Base-by-base conservation (phyloP, 176 grass and related monocot genomes). In the Coix lacrymajobi region DNA sequence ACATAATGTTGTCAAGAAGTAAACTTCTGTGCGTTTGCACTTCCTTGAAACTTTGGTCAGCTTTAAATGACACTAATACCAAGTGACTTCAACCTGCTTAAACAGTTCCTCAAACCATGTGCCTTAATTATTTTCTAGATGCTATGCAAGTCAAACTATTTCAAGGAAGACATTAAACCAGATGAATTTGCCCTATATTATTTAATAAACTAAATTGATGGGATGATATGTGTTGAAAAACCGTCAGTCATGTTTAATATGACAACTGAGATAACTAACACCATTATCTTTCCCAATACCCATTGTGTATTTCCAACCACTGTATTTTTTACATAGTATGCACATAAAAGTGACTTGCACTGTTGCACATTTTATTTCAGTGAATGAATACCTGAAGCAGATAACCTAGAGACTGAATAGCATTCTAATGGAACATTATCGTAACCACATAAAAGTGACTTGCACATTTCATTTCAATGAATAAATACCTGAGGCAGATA, bases 401-500 rank as follows among this genome's bases (percentile, higher is more conserved):
- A 82, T 62, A 77, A 24, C 61, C n/a, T 61, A 82, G n/a, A 16
- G 3, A 29, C 69, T 10, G 1, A 72, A 69, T 24, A 41, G 19
- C 40, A 70, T 87, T 77, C 19, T 77, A 49, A 38, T 38, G 37
- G 43, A 14, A 45, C 11, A 45, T 45, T 45, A 44, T 11, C 2
- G 13, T 45, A 38, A 14, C 43, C 58, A 37, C 24, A 20, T 32
- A 32, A 51, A 26, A 78, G 12, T 33, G 56, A 51, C 24, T 62
- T 82, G 72, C 61, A 65, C 31, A 49, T 62, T 82, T 45, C 31
- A 87, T 76, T 82, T 51, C 17, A 32, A 37, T 71, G 52, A 17
- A n/a, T 77, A 41, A 77, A 76, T 76, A 81, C 6, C 22, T 48
- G 71, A 69, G 76, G 15, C 52, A 81, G 72, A 82, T 62, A 77